Evolutionary conservation across 441 rosid species (phyloP).

Genomic region (Macaranga tanarius): DNA sequence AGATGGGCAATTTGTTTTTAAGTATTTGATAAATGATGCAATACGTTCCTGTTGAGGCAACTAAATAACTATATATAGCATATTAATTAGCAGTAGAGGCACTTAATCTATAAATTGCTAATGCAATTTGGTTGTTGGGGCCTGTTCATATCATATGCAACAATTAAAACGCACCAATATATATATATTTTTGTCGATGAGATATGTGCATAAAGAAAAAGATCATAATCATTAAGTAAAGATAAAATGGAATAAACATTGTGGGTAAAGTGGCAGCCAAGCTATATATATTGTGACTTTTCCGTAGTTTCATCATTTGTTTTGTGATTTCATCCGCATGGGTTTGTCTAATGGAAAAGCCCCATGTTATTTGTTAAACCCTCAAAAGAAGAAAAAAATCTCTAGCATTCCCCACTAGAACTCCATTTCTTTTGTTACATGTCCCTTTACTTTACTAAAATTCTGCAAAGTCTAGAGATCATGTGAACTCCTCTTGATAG

Average conservation of each 20-base stretch:
- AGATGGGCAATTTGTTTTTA: not conserved
- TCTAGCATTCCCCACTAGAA: too few species aligned
- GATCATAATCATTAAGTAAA: conserved; percentile 16
- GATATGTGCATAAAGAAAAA: conserved; percentile 12
- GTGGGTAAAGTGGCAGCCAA: conserved; percentile 26
- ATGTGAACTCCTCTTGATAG: too few species aligned
- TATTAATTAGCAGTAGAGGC: too few species aligned
- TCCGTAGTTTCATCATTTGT: conserved; percentile 16
- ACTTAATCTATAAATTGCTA: not conserved
- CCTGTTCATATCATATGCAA: conserved; percentile 7
- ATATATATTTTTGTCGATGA: not conserved
- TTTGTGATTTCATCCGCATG: conserved; percentile 12
- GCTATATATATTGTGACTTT: conserved; percentile 1
- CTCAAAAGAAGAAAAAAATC: too few species aligned
- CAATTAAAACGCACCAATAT: conserved; percentile 16
- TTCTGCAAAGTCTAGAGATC: too few species aligned
- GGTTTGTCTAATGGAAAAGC: not conserved
- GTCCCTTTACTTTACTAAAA: too few species aligned
- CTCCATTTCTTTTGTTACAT: too few species aligned
- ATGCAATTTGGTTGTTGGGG: not conserved
- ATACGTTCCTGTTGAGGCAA: not conserved
- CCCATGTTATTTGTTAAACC: not conserved
- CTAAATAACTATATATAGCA: not conserved
- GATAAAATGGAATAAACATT: conserved; percentile 20
- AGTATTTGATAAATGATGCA: not conserved